Percentiles rank a stretch among this genome's conserved stretches.
These are phyloP conservation scores for Whalleya microplaca DNA, from an alignment of 2,329 filamentous ascomycete genomes.

Conservation along the genomic window DNA sequence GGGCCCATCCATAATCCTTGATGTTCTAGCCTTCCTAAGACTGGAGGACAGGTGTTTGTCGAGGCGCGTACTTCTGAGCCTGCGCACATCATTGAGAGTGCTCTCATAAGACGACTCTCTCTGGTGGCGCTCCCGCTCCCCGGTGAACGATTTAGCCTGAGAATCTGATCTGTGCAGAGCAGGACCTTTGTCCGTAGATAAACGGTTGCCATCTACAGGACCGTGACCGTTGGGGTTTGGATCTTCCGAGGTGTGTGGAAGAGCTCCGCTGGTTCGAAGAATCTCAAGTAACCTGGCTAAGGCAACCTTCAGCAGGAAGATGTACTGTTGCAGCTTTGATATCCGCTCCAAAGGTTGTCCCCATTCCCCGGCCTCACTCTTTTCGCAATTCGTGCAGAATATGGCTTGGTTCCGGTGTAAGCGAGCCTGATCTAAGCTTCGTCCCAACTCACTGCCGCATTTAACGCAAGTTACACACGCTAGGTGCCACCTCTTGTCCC, in stretches of 20 bases:
- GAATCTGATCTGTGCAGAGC: constrained; percentile 65
- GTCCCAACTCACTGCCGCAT: constrained; percentile 67
- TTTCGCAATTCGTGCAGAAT: constrained; percentile 71
- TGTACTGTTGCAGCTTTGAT: constrained; percentile 89
- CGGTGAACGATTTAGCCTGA: constrained; percentile 75
- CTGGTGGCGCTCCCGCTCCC: constrained; percentile 62
- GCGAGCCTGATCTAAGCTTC: constrained; percentile 68
- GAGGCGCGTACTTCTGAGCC: constrained; percentile 88
- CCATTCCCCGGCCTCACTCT: constrained; percentile 57
- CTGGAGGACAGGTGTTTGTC: constrained; percentile 94
- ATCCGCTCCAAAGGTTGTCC: constrained; percentile 68
- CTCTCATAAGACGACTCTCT: constrained; percentile 86
- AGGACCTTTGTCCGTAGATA: constrained; percentile 52
- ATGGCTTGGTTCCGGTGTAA: constrained; percentile 72
- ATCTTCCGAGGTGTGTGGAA: constrained; percentile 77
- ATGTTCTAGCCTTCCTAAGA: constrained; percentile 86
- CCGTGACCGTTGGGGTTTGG: constrained; percentile 69
- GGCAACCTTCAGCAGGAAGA: constrained; percentile 89
- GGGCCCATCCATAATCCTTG: constrained; percentile 88
- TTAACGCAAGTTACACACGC: constrained; percentile 78
- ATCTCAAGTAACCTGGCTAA: constrained; percentile 88
- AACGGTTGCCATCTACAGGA: constrained; percentile 64
- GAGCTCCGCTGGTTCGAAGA: constrained; percentile 77
- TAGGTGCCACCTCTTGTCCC: constrained; percentile 81
- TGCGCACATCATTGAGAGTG: constrained; percentile 91